Evolutionary conservation across 805 yeast species (phyloP).

Genomic region (Candida manassasensis): DNA sequence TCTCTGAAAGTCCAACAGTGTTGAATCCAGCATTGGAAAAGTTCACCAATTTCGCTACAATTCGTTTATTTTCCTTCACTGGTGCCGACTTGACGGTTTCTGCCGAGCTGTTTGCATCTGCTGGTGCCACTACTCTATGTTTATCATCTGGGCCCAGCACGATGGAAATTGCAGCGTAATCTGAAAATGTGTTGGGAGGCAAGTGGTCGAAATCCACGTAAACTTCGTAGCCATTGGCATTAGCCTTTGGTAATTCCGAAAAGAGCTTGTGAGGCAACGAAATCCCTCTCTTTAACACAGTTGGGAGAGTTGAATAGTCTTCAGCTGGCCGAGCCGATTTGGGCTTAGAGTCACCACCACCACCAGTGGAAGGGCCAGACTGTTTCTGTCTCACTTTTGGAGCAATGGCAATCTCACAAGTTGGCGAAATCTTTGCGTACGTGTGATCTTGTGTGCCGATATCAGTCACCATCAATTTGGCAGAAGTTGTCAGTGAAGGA

Average conservation of each 20-base stretch:
- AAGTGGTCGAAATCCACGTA: conserved; percentile 41
- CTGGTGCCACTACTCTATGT: conserved; percentile 12
- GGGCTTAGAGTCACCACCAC: conserved; percentile 19
- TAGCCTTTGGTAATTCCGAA: conserved; percentile 13
- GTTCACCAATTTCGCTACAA: conserved; percentile 50
- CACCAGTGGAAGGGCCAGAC: conserved; percentile 19
- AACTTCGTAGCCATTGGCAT: conserved; percentile 34
- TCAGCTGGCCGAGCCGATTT: conserved; percentile 17
- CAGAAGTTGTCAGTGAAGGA: conserved; percentile 57
- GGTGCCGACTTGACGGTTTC: conserved; percentile 12
- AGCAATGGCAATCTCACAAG: conserved; percentile 70
- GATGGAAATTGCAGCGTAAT: conserved; percentile 48
- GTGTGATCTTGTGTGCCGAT: conserved; percentile 38
- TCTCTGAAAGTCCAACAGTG: conserved; percentile 49
- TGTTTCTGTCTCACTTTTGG: conserved; percentile 45
- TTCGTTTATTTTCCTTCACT: conserved; percentile 32
- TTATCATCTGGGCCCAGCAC: conserved; percentile 47
- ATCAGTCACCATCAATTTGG: conserved; percentile 49
- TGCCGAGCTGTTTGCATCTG: conserved; percentile 6
- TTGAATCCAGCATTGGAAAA: conserved; percentile 24
- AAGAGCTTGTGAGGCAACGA: conserved; percentile 49
- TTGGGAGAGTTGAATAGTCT: conserved; percentile 22
- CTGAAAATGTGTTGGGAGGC: conserved; percentile 20
- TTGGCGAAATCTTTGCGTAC: conserved; percentile 54
- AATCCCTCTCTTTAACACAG: conserved; percentile 49